Evolutionary conservation across 2,329 filamentous ascomycete genomes (phyloP), one percentile per base, ranked within the genome.

Genomic region (Trichophyton rubrum): DNA sequence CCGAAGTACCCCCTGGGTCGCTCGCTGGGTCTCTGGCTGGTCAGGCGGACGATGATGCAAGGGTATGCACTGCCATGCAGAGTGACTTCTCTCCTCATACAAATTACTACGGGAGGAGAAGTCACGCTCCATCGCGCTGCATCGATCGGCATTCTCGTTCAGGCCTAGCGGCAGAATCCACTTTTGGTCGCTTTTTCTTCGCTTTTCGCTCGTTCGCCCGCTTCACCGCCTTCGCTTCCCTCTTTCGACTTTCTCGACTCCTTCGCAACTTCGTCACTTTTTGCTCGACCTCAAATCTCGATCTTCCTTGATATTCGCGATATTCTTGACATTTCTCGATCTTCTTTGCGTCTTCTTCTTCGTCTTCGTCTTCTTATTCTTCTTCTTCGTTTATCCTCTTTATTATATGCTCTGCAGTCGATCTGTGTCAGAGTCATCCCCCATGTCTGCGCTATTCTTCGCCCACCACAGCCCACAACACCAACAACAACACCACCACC

Each of bases 401-500:
- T n/a, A n/a, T n/a, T n/a, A n/a, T n/a, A n/a, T n/a, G n/a, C 3
- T 35, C 24, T 33, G 41, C 38, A 13, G 15, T 20, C 27, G n/a
- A 41, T 41, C 40, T 11, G 9, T 55, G 27, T 27, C 27, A n/a
- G 20, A 51, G 9, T 33, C 49, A 55, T 55, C 49, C 38, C 35
- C 41, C 15, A 59, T 59, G 57, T 59, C 49, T 27, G 40, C 49
- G 47, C 47, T 64, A 59, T 63, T 60, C 49, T 41, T 56, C 62
- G 47, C 60, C 64, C 61, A 68, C 64, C 64, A 79, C 78, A 17
- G n/a, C 22, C 53, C 27, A 76, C 77, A 82, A 66, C 62, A 53
- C 35, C 60, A 60, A 22, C 80, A 83, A 66, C 77, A 79, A n/a
- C 69, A 64, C 58, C 67, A 66, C 1, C 64, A 66, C 58, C 68